Evolutionary conservation across 225 moss, liverwort and hornwort species (phyloP), one percentile per base, ranked within the genome.

Genomic region (Bryum argenteum): DNA sequence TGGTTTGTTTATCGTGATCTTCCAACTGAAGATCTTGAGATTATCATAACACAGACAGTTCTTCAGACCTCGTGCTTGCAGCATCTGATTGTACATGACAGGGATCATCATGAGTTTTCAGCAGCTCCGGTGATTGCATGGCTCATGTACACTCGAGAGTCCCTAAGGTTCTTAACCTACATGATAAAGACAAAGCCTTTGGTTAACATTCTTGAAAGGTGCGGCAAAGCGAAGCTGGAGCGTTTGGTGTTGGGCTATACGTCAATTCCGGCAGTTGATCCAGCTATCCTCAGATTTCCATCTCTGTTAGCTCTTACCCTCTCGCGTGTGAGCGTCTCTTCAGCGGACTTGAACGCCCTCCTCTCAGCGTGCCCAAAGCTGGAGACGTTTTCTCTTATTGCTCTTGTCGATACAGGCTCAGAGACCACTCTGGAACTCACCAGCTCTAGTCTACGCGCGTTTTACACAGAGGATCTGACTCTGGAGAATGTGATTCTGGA

Each of bases 81-180:
- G 47, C 83, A 88, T 56, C 72, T 92, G 17, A 92, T 89, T 52
- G 78, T 77, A 74, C 75, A 90, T 26, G 89, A 87, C 51, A 73
- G 22, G 14, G 56, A 69, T 19, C 43, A 86, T 1, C 73, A 85
- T 50, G 75, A 73, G 67, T 84, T 92, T 53, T 88, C 89, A 20
- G 88, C 89, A 38, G 89, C 86, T 61, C 84, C 89, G 20, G 88
- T 92, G 21, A 88, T 88, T 42, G 92, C 92, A 52, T 92, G 92
- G 89, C 88, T 92, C 26, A 81, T 92, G 92, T 87, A 89, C 81
- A 89, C 92, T 2, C 85, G 89, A 7, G 89, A 89, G 22, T 87
- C 91, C 6, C 84, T 92, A 41, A 87, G 91, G 16, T 82, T 79
- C 65, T 69, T 92, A 69, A 92, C 89, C 17, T 89, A 83, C 17